Evolutionary conservation across 2,329 filamentous ascomycete species (phyloP).

Genomic region (Paraconiothyrium sp.): DNA sequence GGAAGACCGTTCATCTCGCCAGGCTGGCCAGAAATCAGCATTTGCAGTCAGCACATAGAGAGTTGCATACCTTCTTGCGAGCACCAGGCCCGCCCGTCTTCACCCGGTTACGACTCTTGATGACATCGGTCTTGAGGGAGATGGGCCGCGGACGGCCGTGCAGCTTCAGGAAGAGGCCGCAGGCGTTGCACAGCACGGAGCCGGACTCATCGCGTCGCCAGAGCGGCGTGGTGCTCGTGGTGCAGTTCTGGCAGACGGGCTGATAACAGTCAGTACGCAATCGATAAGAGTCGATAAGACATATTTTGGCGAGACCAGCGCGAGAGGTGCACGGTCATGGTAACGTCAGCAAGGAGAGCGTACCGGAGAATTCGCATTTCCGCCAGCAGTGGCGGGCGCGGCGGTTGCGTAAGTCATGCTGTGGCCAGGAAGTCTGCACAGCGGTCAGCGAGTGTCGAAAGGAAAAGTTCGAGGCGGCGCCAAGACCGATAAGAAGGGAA

Average conservation of each 20-base stretch:
- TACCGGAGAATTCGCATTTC: slow-evolving; percentile 68
- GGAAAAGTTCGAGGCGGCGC: slow-evolving; percentile 45
- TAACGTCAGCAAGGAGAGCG: slow-evolving; percentile 36
- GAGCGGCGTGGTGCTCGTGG: slow-evolving; percentile 92
- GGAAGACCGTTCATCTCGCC: slow-evolving; percentile 64
- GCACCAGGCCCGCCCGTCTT: slow-evolving; percentile 84
- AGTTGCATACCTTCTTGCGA: slow-evolving; percentile 77
- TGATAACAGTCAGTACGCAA: slow-evolving; percentile 66
- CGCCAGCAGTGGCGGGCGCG: slow-evolving; percentile 71
- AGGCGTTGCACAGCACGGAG: slow-evolving; percentile 97
- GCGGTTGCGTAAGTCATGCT: slow-evolving; percentile 70
- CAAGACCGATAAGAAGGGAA: slow-evolving; percentile 43
- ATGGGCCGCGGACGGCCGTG: slow-evolving; percentile 93
- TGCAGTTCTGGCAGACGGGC: slow-evolving; percentile 97
- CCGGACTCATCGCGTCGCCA: slow-evolving; percentile 98
- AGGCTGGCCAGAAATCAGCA: slow-evolving; percentile 30
- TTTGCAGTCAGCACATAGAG: neutral
- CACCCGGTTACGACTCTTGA: slow-evolving; percentile 98
- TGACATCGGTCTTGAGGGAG: slow-evolving; percentile 97
- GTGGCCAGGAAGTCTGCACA: slow-evolving; percentile 54
- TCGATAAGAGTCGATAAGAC: slow-evolving; percentile 59
- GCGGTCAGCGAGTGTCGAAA: slow-evolving; percentile 39
- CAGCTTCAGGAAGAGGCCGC: slow-evolving; percentile 95
- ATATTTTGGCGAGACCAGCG: slow-evolving; percentile 27
- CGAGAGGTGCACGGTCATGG: neutral